A percentile compares a stretch with the other conserved stretches of the same genome.
phyloP scores from a whole-genome alignment of 495 filamentous ascomycete genomes.

The Lepidopterella palustris region DNA sequence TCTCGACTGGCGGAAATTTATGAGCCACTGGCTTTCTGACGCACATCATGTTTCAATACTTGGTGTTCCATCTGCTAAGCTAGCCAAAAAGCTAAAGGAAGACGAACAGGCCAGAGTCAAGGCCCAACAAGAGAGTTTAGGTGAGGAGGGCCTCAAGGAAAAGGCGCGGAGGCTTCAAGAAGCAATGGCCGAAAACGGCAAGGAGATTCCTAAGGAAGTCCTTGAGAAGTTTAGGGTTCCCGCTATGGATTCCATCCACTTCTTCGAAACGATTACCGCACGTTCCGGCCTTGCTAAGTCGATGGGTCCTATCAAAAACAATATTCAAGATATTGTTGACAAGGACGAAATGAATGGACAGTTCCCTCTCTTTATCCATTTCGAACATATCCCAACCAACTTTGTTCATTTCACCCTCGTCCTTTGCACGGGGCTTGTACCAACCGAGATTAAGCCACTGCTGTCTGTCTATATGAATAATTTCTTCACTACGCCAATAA shows the following conservation, averaged over 20 bases:
- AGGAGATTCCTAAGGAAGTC: constrained; percentile 66
- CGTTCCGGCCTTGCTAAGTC: constrained; percentile 72
- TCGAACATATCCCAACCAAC: constrained; percentile 82
- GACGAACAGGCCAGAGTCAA: constrained; percentile 56
- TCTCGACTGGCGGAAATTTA: constrained; percentile 70
- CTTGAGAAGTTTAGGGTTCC: constrained; percentile 79
- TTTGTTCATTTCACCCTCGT: constrained; percentile 79
- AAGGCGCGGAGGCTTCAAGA: constrained; percentile 68
- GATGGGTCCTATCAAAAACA: constrained; percentile 58
- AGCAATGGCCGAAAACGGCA: constrained; percentile 75
- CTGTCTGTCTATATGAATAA: constrained; percentile 78
- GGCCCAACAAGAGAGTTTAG: constrained; percentile 55
- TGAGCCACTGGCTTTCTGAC: constrained; percentile 78
- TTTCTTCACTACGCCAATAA: constrained; percentile 88
- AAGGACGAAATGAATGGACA: constrained; percentile 48
- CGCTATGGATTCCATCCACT: constrained; percentile 79
- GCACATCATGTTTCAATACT: constrained; percentile 81
- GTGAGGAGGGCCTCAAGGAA: constrained; percentile 60
- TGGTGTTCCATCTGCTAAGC: constrained; percentile 52
- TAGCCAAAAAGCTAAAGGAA: constrained; percentile 65
- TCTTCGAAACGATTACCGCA: constrained; percentile 82
- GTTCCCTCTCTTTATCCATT: constrained; percentile 86
- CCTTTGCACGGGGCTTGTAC: constrained; percentile 68
- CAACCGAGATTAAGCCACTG: constrained; percentile 70
- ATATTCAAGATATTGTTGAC: constrained; percentile 72